These are phyloP conservation scores for Aspergillus sp. DNA, from an alignment of 2,329 filamentous ascomycete species.

Conservation along the genomic window DNA sequence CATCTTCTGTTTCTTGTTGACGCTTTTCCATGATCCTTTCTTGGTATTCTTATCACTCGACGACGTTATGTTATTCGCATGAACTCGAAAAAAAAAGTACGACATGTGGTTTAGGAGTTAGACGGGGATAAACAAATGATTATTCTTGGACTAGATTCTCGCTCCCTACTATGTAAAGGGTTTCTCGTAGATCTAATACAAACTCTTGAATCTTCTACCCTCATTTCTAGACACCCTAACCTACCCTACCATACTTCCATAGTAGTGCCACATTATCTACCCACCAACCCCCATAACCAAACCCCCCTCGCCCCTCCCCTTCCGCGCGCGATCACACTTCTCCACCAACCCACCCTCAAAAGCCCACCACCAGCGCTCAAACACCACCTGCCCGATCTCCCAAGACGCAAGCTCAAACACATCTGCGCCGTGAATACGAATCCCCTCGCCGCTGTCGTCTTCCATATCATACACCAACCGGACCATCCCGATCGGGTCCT, in stretches of 20 bases:
- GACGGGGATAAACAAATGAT: constrained; percentile 16
- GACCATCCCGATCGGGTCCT: constrained; percentile 49
- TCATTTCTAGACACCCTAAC: not conserved
- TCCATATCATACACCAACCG: constrained; percentile 60
- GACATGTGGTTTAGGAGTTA: constrained; percentile 34
- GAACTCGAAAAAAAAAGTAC: constrained; percentile 34
- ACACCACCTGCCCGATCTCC: constrained; percentile 61
- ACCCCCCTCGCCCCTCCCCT: constrained; percentile 43
- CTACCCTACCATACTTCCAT: not conserved
- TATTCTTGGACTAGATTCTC: not conserved
- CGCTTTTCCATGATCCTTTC: constrained; percentile 16
- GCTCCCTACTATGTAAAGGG: not conserved
- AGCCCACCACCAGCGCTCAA: constrained; percentile 62
- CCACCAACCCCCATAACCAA: constrained; percentile 4
- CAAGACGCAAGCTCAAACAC: constrained; percentile 52
- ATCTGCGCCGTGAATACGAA: constrained; percentile 52
- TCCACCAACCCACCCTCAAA: constrained; percentile 57
- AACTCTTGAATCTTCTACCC: not conserved
- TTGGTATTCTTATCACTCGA: constrained; percentile 19
- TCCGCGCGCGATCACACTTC: constrained; percentile 54
- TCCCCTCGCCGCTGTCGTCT: constrained; percentile 52
- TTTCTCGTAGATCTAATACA: not conserved
- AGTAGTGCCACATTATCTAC: not conserved
- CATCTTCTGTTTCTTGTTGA: constrained; percentile 8
- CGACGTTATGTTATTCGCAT: constrained; percentile 30